phyloP scores from a whole-genome alignment of 305 asterid genomes.

The Rubia peregrina region DNA sequence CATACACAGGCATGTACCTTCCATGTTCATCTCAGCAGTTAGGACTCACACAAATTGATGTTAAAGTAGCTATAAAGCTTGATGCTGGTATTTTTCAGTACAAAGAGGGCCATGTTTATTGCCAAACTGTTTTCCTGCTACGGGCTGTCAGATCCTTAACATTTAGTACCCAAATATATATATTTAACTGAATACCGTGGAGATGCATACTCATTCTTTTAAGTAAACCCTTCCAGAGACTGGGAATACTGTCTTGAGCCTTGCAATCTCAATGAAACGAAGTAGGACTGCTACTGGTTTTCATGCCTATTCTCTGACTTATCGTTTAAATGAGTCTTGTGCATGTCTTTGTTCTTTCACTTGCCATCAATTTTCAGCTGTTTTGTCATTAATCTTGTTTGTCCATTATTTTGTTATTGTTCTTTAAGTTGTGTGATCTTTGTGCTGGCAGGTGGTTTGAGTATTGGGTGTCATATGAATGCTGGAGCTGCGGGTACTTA shows the following conservation, averaged over 20 bases:
- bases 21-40: background rate
- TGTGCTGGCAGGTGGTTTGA: slow-evolving; percentile 69
- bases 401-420: background rate
- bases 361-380: background rate
- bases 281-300: background rate
- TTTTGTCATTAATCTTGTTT: background rate
- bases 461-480: slow-evolving; percentile 82
- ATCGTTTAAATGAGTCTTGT: background rate
- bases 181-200: background rate
- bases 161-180: background rate
- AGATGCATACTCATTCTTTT: background rate
- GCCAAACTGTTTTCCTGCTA: background rate
- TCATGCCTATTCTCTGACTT: background rate
- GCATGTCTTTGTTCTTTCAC: background rate
- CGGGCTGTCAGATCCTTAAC: background rate
- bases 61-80: background rate
- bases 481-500: slow-evolving; percentile 98
- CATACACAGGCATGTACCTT: background rate
- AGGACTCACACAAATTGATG: background rate
- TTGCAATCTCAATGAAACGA: background rate
- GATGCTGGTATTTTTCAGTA: background rate
- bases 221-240: background rate
- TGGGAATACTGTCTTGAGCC: background rate
- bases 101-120: background rate
- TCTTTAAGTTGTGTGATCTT: slow-evolving; percentile 18